Conservation (phyloP, 1,139 yeast genomes). For the Suhomyces yuchorum region DNA sequence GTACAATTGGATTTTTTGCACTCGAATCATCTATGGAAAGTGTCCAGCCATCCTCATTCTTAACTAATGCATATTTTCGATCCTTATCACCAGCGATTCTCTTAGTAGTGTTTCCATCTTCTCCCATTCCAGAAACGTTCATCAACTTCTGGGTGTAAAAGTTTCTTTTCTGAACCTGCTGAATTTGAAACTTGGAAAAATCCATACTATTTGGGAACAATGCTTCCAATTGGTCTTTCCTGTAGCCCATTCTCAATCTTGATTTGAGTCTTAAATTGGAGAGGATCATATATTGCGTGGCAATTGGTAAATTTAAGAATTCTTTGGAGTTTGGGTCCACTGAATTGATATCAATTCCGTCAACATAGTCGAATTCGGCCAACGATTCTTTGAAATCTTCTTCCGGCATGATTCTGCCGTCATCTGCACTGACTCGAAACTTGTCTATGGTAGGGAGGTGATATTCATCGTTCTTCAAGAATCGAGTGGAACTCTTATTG, state of each 20-base stretch:
- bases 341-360: slow-evolving; percentile 67
- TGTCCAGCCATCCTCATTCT: slow-evolving; percentile 87
- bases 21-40: slow-evolving; percentile 59
- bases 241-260: slow-evolving; percentile 90
- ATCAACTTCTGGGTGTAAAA: slow-evolving; percentile 84
- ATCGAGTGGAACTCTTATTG: slow-evolving; percentile 16
- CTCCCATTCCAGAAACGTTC: slow-evolving; percentile 83
- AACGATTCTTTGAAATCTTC: slow-evolving; percentile 64
- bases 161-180: slow-evolving; percentile 89
- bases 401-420: slow-evolving; percentile 72
- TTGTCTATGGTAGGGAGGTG: slow-evolving; percentile 69
- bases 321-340: slow-evolving; percentile 72
- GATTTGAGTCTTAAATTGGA: slow-evolving; percentile 83
- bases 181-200: slow-evolving; percentile 89
- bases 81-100: slow-evolving; percentile 88
- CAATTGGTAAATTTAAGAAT: slow-evolving; percentile 66
- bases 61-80: slow-evolving; percentile 70
- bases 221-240: slow-evolving; percentile 79
- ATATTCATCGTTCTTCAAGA: slow-evolving; percentile 68
- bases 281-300: slow-evolving; percentile 85
- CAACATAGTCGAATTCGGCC: slow-evolving; percentile 65
- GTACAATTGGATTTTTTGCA: slow-evolving; percentile 42
- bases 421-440: slow-evolving; percentile 46
- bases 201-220: slow-evolving; percentile 86
- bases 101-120: slow-evolving; percentile 47